Base-by-base conservation (phyloP, 345 rosid species). In the Clarkia xantiana region DNA sequence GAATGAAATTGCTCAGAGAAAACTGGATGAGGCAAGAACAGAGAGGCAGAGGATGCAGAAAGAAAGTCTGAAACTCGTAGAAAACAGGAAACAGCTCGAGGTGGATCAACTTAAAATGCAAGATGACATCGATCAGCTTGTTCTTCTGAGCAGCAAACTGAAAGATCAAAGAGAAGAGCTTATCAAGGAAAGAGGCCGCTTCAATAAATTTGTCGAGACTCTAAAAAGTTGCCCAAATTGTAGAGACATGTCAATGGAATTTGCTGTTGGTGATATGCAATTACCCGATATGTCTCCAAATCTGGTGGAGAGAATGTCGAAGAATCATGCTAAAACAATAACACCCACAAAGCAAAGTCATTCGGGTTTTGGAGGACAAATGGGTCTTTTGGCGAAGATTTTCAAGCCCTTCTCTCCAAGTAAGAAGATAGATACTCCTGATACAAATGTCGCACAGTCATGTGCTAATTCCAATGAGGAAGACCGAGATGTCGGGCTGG, bases 41-140 rank as follows among this genome's bases (percentile, higher is more conserved):
- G 74, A 65, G 64, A 80, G 57, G 71, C 41, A 8, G 55, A 65
- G 63, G 41, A 47, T 82, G 38, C 65, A 70, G 52, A 73, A 51
- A 62, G 73, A 76, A 59, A 85, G 73, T 70, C 67, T 56, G 52
- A 75, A 70, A 62, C 44, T 76, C 58, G 66, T 62, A 54, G 13
- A 59, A 49, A 62, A 76, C 56, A 80, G 74, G 67, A 67, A 74
- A 58, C 53, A 62, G 62, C 71, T 84, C 53, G 62, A 64, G 44
- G 68, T 62, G 39, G 80, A 85, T 52, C 85, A 73, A 55, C 60
- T 53, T 59, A 86, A 76, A 55, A 65, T 85, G 61, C 74, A 38
- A 15, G 75, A 74, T 57, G 94, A 85, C 67, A 78, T 82, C 51
- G 55, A 63, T 57, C 82, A 78, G 64, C 79, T 89, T 57, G 77